phyloP scores from a whole-genome alignment of 164 flowering plant species.

The Amborella trichopoda region DNA sequence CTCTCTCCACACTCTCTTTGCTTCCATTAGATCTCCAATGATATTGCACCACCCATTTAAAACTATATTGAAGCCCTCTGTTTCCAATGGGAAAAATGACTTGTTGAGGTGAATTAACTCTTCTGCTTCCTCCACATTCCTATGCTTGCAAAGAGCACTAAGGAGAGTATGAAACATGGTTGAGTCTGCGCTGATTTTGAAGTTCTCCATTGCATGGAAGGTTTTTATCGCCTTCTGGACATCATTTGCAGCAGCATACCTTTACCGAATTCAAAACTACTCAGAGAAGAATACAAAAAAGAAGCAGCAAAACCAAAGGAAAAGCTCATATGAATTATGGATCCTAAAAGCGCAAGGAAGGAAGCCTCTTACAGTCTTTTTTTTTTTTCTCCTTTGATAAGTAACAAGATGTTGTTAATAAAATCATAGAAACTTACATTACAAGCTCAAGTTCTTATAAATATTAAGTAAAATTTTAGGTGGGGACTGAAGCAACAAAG shows the following conservation, averaged over 20 bases:
- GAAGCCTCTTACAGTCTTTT: not conserved
- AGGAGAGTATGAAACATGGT: slow-evolving; percentile 45
- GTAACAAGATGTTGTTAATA: too few relatives aligned
- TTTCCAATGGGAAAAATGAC: slow-evolving; percentile 58
- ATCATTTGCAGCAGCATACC: slow-evolving; percentile 72
- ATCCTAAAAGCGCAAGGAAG: not conserved
- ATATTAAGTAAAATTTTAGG: too few relatives aligned
- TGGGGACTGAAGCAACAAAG: too few relatives aligned
- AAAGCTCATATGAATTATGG: too few relatives aligned
- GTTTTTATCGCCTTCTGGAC: slow-evolving; percentile 58
- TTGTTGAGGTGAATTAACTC: slow-evolving; percentile 61
- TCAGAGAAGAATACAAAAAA: too few relatives aligned
- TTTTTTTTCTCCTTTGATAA: too few relatives aligned
- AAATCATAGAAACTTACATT: too few relatives aligned
- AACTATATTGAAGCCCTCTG: slow-evolving; percentile 71
- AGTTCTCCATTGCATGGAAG: slow-evolving; percentile 66
- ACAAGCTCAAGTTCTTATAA: too few relatives aligned
- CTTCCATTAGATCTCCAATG: slow-evolving; percentile 49
- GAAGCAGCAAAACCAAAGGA: too few relatives aligned
- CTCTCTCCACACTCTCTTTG: slow-evolving; percentile 91
- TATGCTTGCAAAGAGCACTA: slow-evolving; percentile 49
- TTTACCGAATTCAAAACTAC: slow-evolving; percentile 6
- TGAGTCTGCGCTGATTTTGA: slow-evolving; percentile 37
- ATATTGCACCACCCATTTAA: slow-evolving; percentile 84
- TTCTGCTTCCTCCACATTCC: slow-evolving; percentile 84